Evolutionary conservation across 108 stramenopile species (phyloP), one percentile per base, ranked within the genome.

Genomic region (Nitzschia sp.): DNA sequence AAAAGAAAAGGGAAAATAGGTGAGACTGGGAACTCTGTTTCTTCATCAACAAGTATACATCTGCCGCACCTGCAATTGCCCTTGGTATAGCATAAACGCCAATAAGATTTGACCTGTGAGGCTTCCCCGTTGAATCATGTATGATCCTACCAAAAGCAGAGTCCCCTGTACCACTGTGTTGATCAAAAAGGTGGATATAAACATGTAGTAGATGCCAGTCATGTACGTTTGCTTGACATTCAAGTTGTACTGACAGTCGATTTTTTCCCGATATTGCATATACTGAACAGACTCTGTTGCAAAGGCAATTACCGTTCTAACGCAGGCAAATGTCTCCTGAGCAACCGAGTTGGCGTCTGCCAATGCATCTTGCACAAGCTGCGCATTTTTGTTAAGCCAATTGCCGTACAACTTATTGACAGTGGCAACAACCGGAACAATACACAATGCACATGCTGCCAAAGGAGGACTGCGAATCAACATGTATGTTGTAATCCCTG

Each of bases 21-120:
- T 34, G 29, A 34, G 29, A 34, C 1, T 34, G 1, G 5, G 29
- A 34, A 34, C 5, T 34, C 29, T 34, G 29, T 5, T 34, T 3
- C 29, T 34, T 34, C 5, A 5, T 5, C 29, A 34, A 34, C 29
- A 34, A 34, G 5, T 3, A 34, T 34, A 34, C 29, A 34, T 34
- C 5, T 34, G 29, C 29, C 60, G 41, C 34, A 65, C 77, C 66
- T 90, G 91, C 17, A 98, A 80, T 43, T 91, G 83, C 7, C 89
- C 87, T 72, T 97, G 95, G 76, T 97, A 97, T 41, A 98, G 84
- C 95, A 98, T 96, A 72, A 98, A 98, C 17, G 96, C 90, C 26
- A 98, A 68, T n/a, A 98, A 85, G 10, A 90, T 69, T 51, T 91
- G 90, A 8, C 84, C 64, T 17, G 84, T 80, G 48, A 93, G 50